phyloP scores from a whole-genome alignment of 225 moss, liverwort and hornwort species.

The Pleurozium schreberi region DNA sequence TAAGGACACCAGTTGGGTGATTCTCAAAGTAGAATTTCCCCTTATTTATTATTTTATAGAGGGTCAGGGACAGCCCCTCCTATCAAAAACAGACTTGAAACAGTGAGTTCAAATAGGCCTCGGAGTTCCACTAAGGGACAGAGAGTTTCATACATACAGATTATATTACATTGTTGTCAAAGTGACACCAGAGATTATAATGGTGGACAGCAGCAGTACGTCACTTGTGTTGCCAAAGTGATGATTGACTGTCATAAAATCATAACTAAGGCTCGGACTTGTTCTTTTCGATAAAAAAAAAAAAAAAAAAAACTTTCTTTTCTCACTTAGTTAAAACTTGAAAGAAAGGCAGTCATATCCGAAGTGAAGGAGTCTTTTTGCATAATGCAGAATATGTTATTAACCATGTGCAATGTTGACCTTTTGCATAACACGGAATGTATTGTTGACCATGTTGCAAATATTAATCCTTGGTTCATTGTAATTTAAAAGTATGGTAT shows the following conservation, averaged over 20 bases:
- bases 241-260: background rate
- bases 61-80: background rate
- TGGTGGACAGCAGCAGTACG: background rate
- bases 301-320: too few relatives aligned
- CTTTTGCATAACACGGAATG: too few relatives aligned
- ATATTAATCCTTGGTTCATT: background rate
- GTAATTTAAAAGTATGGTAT: too few relatives aligned
- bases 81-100: background rate
- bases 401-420: background rate
- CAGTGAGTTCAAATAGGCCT: background rate
- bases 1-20: background rate
- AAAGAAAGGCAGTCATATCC: background rate
- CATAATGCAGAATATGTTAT: background rate
- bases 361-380: background rate
- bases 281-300: background rate
- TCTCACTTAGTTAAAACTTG: too few relatives aligned
- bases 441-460: too few relatives aligned
- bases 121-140: background rate
- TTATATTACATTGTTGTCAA: background rate
- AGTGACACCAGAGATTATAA: background rate
- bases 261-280: background rate
- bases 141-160: background rate
- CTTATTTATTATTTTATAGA: too few relatives aligned
- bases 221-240: background rate
- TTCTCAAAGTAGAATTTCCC: constrained; percentile 4